Conservation (phyloP, 148 eudicot genomes). For the Amaranthus cruentus region DNA sequence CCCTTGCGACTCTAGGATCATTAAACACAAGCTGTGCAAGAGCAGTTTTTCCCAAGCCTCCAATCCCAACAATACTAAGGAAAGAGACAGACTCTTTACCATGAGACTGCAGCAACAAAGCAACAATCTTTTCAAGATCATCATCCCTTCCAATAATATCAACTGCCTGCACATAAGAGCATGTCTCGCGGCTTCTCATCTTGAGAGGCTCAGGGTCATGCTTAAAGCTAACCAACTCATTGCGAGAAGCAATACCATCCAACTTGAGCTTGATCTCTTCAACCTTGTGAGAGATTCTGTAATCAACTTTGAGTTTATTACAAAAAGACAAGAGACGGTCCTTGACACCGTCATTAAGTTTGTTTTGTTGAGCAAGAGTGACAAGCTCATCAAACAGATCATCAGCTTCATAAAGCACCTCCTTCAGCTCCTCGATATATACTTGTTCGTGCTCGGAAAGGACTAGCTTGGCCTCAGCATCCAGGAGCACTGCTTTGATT, state of each 20-base stretch:
- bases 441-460: background rate
- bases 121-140: background rate
- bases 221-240: background rate
- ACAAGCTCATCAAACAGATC: constrained; percentile 3
- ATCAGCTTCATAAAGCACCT: constrained; percentile 2
- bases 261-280: background rate
- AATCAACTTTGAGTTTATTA: background rate
- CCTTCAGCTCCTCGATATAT: constrained; percentile 4
- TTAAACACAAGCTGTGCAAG: constrained; percentile 1
- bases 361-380: background rate
- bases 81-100: background rate
- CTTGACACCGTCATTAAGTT: background rate
- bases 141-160: constrained; percentile 1
- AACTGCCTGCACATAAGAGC: background rate
- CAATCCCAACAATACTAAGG: background rate
- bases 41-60: constrained; percentile 4
- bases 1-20: background rate
- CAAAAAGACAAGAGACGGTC: background rate
- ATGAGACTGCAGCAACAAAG: background rate
- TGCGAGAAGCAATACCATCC: background rate
- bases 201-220: background rate
- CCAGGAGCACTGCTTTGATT: background rate
- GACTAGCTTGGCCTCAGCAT: constrained; percentile 3
- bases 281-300: background rate
- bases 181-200: background rate